A percentile compares a stretch with the other conserved stretches of the same genome.
Conservation (phyloP, 2,329 filamentous ascomycete species). For the Colletotrichum nymphaeae region DNA sequence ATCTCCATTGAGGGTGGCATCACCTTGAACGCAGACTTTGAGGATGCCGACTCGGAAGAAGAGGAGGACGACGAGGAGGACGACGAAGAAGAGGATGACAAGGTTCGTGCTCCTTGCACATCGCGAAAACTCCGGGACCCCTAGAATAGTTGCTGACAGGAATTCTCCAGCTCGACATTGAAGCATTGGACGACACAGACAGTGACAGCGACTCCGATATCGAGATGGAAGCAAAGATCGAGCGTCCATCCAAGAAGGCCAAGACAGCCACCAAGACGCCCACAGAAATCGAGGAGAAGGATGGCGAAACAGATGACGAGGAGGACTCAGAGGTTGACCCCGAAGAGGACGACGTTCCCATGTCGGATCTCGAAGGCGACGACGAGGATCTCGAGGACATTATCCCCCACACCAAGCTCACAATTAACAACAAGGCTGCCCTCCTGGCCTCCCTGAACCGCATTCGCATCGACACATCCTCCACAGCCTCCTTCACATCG, state of each 20-base stretch:
- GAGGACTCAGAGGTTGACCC: conserved; percentile 84
- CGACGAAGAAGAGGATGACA: conserved; percentile 42
- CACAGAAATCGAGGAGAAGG: conserved; percentile 51
- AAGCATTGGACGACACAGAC: conserved; percentile 71
- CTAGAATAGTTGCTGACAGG: conserved; percentile 21
- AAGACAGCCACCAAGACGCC: conserved; percentile 48
- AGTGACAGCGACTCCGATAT: conserved; percentile 75
- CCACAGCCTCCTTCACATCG: conserved; percentile 80
- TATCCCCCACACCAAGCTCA: conserved; percentile 89
- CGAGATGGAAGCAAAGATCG: conserved; percentile 80
- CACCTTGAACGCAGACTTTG: conserved; percentile 30
- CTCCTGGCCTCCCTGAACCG: conserved; percentile 84
- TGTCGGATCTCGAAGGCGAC: conserved; percentile 84
- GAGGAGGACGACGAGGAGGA: conserved; percentile 43
- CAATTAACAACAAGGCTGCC: conserved; percentile 96
- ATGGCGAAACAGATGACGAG: conserved; percentile 66
- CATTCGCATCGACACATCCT: conserved; percentile 75
- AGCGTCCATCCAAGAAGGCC: conserved; percentile 59
- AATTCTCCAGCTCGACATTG: conserved; percentile 59
- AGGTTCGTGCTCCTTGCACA: conserved; percentile 33
- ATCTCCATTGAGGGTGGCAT: conserved; percentile 46
- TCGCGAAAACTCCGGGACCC: background rate
- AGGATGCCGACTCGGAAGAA: conserved; percentile 37
- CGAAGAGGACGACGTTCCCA: conserved; percentile 87
- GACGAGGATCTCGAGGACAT: conserved; percentile 89